phyloP scores from a whole-genome alignment of 106 monocot genomes.

The Allium sativum region DNA sequence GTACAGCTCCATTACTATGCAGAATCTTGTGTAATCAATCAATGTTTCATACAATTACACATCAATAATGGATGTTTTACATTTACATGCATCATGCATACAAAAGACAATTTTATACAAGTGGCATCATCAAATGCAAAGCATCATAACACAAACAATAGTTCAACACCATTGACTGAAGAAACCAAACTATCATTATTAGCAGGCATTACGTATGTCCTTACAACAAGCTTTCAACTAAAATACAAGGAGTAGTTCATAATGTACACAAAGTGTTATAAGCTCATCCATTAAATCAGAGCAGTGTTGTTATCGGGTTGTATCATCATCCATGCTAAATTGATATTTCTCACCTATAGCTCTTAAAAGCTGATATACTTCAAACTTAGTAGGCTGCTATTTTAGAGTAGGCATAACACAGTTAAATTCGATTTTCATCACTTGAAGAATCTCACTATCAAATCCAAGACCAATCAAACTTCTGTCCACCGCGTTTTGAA shows the following conservation, averaged over 20 bases:
- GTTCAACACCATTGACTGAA: not conserved
- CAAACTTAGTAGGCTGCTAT: conserved; percentile 85
- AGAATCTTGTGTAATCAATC: too few relatives aligned
- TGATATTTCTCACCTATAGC: conserved; percentile 72
- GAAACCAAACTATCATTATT: not conserved
- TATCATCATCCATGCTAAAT: conserved; percentile 24
- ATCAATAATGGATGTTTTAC: too few relatives aligned
- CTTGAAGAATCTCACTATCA: conserved; percentile 62
- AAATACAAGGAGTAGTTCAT: not conserved
- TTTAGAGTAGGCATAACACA: conserved; percentile 59
- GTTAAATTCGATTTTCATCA: conserved; percentile 57
- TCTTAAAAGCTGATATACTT: conserved; percentile 74
- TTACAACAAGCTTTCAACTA: conserved; percentile 4
- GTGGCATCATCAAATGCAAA: too few relatives aligned
- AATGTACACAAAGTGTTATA: conserved; percentile 1
- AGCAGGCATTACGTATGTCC: not conserved
- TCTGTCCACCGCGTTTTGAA: conserved; percentile 63
- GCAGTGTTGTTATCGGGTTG: conserved; percentile 14
- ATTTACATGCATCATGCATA: too few relatives aligned
- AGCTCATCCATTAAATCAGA: conserved; percentile 49
- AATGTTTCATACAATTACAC: too few relatives aligned
- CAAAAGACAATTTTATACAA: too few relatives aligned
- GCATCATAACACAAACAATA: not conserved
- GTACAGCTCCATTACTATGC: too few relatives aligned
- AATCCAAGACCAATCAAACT: conserved; percentile 56